Base-by-base conservation (phyloP, 1,284 basidiomycete species). In the Trichosporon asahii region DNA sequence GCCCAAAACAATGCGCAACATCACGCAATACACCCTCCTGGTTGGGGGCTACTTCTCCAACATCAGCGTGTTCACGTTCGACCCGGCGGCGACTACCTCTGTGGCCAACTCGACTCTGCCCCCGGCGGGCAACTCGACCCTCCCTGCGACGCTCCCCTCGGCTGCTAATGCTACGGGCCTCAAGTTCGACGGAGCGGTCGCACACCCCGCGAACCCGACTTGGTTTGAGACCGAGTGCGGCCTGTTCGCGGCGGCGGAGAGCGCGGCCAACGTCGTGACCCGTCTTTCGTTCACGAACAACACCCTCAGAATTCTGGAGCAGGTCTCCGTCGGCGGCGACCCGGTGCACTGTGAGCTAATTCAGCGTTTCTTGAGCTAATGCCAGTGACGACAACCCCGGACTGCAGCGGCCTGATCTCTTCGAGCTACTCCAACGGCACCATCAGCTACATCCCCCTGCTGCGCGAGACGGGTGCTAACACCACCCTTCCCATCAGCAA, bases 31-130 rank as follows among this genome's bases (percentile, higher is more conserved):
- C 57, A 61, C 57, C 27, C 57, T 61, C 57, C 57, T 61, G 27
- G 57, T 61, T 23, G 57, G 57, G 27, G 57, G 27, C 15, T 61
- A 61, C 57, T 29, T 31, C 18, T 8, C 29, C 27, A 61, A 61
- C 57, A 31, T 61, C 57, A 61, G 57, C 57, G 57, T 61, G 57
- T 61, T 61, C 57, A 61, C 27, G 15, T 61, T 61, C 57, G 57
- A 61, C 57, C 27, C 57, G 57, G 57, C 57, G 29, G 3, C 27
- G 5, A 33, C 21, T 53, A 21, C 15, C 35, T 37, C 35, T 37
- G 35, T 14, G 35, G 35, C 35, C 11, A 37, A 37, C 35, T 37
- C 35, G 35, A 37, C 35, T 37, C 9, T 14, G 35, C 35, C 14
- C 35, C 35, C 35, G 35, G 35, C 35, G 35, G 35, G 35, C 35